Evolutionary conservation across 441 rosid species (phyloP), one percentile per base, ranked within the genome.

Genomic region (Euphorbia celastroides): DNA sequence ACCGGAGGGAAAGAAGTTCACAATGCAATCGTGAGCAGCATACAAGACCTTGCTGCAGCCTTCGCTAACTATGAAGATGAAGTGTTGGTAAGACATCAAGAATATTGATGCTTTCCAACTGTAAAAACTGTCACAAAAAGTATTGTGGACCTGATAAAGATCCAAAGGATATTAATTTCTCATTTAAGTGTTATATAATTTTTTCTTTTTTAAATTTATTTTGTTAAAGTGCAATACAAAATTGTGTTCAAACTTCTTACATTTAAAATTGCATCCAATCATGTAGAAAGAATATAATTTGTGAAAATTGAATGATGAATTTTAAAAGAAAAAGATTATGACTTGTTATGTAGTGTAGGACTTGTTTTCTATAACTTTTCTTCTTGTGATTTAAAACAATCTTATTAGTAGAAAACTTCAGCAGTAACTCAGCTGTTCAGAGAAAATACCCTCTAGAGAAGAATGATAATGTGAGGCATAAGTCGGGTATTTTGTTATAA

Each of bases 1-100:
- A 86, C 82, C 77, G 93, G 98, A 75, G 98, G 96, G 65, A 90
- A 89, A 81, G 99, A 94, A 84, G 96, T 94, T 77, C 99, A 92
- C 74, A 80, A 87, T 72, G 99, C 99, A 59, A 86, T 92, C 38
- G 82, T 88, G 68, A 94, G 98, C 91, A 88, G 98, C 74, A 81
- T 94, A 81, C 98, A 88, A 82, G 99, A 94, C 80, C 89, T 94
- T 66, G 85, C 92, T 66, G 74, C 90, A 74, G 87, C 87, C 34
- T 86, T 94, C 70, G 81, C 96, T 20, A 72, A 81, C 76, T 95
- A 92, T 79, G 82, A 84, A 70, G 98, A 92, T 77, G 99, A 95
- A 92, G 99, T 95, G 34, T 73, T 95, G 98, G 99, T 95, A 88
- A 68, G 25, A 54, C 79, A 58, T 57, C 48, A 54, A 62, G 67